These are phyloP conservation scores for Omphalea diandra DNA, from an alignment of 441 rosid genomes.

Conservation along the genomic window DNA sequence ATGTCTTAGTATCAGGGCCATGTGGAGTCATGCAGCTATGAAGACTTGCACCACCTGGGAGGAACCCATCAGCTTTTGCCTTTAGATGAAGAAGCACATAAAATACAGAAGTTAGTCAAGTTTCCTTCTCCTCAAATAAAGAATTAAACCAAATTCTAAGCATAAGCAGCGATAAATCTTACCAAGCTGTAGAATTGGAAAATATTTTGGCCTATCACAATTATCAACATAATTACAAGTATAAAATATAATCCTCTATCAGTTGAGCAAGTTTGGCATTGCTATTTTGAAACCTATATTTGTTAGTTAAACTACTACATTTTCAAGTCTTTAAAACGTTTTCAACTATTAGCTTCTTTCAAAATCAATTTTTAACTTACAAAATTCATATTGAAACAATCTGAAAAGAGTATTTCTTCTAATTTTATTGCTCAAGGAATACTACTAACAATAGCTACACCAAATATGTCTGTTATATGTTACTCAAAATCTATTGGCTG, in stretches of 20 bases:
- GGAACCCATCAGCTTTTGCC: constrained; percentile 98
- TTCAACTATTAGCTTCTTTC: no score
- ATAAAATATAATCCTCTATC: neutral
- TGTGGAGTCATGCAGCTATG: constrained; percentile 99
- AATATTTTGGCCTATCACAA: neutral
- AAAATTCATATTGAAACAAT: no score
- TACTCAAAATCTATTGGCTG: neutral
- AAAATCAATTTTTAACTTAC: no score
- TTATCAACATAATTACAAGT: neutral
- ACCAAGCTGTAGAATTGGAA: neutral
- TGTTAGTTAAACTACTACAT: no score
- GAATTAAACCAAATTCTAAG: neutral
- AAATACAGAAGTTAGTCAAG: no score
- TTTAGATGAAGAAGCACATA: constrained; percentile 23
- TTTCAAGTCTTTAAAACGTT: no score
- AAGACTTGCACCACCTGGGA: constrained; percentile 95
- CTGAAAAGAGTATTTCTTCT: no score
- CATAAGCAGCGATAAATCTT: neutral
- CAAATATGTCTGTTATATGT: no score
- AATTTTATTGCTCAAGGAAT: no score
- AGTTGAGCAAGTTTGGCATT: no score
- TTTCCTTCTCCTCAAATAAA: neutral
- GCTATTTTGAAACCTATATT: no score
- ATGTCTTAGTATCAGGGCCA: constrained; percentile 94
- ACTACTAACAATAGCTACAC: no score